Evolutionary conservation across 768 basidiomycete genomes (phyloP), one percentile per base, ranked within the genome.

Genomic region (Suillus hirtellus): DNA sequence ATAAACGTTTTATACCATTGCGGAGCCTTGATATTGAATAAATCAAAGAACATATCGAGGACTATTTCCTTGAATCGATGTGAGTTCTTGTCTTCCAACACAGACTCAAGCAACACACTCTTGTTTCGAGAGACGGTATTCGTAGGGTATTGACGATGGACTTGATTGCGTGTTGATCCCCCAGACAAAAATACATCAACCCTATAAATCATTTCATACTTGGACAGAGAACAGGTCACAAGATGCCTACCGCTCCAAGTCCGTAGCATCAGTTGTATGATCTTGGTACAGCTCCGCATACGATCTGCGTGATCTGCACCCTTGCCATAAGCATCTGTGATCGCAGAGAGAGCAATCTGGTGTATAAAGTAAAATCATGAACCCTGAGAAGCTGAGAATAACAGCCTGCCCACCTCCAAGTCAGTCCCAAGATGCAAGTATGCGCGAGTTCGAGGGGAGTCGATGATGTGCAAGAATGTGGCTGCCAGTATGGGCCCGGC

Each of bases 1-100:
- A 97, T 89, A 70, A 96, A 98, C 0, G 93, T 90, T 69, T 93
- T 86, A 72, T 93, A 93, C 95, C 96, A 98, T 52, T 90, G 90
- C 1, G 95, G 92, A 0, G 91, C 84, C 73, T 93, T 93, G 76
- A 99, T 96, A 62, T 95, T 93, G 21, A 99, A 78, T 19, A 96
- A 81, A 65, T 93, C 92, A 69, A 98, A 98, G 69, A 99, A 91
- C 86, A 97, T 90, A 68, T 99, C 94, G 60, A 99, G 79, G 42
- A 98, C 81, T 37, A 95, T 86, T 79, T 98, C 96, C 96, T 97
- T 27, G 68, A 19, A 71, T 52, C 24, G 55, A n/a, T 17, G 27
- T 75, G 47, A 75, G 66, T 47, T 47, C 17, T 60, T 27, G 9
- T 42, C 35, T 21, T 52, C 19, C 2, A 52, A 47, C 11, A 21